These are phyloP conservation scores for Fusarium bactridioides DNA, from an alignment of 2,329 filamentous ascomycete species.

Conservation along the genomic window DNA sequence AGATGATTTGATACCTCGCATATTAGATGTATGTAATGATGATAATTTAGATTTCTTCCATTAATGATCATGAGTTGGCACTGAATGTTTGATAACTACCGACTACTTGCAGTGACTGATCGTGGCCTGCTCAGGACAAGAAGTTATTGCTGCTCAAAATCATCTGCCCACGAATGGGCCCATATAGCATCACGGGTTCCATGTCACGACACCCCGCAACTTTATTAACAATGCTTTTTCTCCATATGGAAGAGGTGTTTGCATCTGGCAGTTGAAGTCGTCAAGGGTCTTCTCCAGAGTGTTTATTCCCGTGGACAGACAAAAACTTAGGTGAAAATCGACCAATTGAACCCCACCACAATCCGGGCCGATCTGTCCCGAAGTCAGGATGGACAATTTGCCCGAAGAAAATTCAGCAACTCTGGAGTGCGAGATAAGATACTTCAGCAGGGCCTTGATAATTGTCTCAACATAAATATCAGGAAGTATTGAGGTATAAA, in stretches of 20 bases:
- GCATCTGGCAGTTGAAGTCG: not conserved
- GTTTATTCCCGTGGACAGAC: not conserved
- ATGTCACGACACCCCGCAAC: not conserved
- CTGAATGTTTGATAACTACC: not conserved
- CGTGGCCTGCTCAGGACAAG: not conserved
- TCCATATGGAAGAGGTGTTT: not conserved
- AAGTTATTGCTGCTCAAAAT: not conserved
- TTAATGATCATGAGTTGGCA: not conserved
- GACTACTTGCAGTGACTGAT: not conserved
- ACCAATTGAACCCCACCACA: conserved; percentile 11
- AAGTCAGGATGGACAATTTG: conserved; percentile 20
- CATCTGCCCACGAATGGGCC: not conserved
- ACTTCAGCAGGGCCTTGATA: conserved; percentile 21
- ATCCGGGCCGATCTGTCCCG: conserved; percentile 28
- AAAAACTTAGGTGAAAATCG: not conserved
- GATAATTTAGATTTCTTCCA: conserved; percentile 7
- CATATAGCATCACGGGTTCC: not conserved
- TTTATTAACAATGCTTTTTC: not conserved
- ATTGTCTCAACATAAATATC: conserved; percentile 37
- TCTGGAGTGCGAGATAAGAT: conserved; percentile 19
- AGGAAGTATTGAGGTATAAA: conserved; percentile 9
- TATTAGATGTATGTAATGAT: conserved; percentile 22
- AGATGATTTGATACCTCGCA: conserved; percentile 5
- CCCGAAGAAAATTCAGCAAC: conserved; percentile 20
- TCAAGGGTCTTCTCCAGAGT: not conserved